Percentiles rank a stretch among this genome's conserved stretches.
Conservation (phyloP, 768 basidiomycete species). For the Macrolepiota albuminosa region DNA sequence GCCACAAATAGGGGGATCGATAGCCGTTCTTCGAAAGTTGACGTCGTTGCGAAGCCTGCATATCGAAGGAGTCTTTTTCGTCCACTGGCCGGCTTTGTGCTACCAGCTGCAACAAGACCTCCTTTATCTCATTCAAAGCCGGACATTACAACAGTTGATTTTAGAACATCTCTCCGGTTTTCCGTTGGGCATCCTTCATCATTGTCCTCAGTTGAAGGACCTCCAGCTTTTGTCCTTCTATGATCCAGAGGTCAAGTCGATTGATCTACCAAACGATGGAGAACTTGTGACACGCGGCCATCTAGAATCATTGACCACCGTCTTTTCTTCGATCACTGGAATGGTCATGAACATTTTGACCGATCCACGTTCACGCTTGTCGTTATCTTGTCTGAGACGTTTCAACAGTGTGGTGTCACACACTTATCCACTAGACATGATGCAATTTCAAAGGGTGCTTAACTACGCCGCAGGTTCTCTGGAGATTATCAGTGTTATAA, state of each 20-base stretch:
- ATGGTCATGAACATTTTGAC: not conserved
- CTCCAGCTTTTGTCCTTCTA: not conserved
- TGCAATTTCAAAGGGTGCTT: not conserved
- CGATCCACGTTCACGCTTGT: not conserved
- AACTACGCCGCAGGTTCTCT: not conserved
- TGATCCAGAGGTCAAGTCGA: not conserved
- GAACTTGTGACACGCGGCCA: not conserved
- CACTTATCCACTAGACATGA: not conserved
- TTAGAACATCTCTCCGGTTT: not conserved
- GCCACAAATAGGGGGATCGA: no score
- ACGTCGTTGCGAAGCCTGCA: not conserved
- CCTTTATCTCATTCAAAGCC: not conserved
- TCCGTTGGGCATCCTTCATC: not conserved
- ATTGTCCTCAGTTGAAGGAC: conserved; percentile 4
- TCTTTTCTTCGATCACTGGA: not conserved
- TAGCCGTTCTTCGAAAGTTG: not conserved
- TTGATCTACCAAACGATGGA: not conserved
- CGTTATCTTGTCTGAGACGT: conserved; percentile 1
- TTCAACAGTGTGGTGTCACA: not conserved
- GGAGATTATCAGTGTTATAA: not conserved
- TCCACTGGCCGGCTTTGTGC: not conserved
- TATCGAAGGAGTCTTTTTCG: not conserved
- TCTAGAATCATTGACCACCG: not conserved
- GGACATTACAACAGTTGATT: not conserved
- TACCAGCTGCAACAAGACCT: not conserved